Evolutionary conservation across 2,329 filamentous ascomycete genomes (phyloP).

Genomic region (Fusarium sambucinum): DNA sequence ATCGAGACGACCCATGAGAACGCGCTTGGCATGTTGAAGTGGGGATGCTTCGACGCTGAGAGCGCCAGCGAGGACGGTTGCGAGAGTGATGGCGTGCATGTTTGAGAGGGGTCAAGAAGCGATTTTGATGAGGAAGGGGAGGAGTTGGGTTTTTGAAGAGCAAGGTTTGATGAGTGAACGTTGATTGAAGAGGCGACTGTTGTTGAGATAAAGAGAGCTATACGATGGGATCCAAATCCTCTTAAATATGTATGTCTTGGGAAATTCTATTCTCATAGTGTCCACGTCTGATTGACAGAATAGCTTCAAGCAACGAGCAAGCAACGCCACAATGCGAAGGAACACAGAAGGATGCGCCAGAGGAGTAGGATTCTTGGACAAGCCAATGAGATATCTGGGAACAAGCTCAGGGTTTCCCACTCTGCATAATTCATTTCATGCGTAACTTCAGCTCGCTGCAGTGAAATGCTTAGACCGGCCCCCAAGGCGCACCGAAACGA

Average conservation of each 20-base stretch:
- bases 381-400: not conserved
- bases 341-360: slow-evolving; percentile 1
- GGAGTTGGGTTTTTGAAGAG: not conserved
- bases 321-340: not conserved
- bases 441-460: not conserved
- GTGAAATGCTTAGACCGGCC: too few species aligned
- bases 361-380: not conserved
- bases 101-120: not conserved
- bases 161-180: not conserved
- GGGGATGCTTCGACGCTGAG: slow-evolving; percentile 18
- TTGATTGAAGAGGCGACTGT: not conserved
- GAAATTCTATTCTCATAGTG: accelerated
- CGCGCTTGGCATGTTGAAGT: slow-evolving; percentile 13
- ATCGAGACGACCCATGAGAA: slow-evolving; percentile 16
- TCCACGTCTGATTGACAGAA: not conserved
- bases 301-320: not conserved
- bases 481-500: not conserved
- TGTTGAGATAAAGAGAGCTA: not conserved
- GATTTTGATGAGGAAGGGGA: not conserved
- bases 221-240: not conserved
- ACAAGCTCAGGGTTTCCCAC: too few species aligned
- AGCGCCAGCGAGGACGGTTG: slow-evolving; percentile 3
- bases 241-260: slow-evolving; percentile 7
- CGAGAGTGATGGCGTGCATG: slow-evolving; percentile 14
- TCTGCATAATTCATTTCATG: not conserved